These are phyloP conservation scores for Leavenworthia alabamica DNA, from an alignment of 345 rosid species.

Conservation along the genomic window DNA sequence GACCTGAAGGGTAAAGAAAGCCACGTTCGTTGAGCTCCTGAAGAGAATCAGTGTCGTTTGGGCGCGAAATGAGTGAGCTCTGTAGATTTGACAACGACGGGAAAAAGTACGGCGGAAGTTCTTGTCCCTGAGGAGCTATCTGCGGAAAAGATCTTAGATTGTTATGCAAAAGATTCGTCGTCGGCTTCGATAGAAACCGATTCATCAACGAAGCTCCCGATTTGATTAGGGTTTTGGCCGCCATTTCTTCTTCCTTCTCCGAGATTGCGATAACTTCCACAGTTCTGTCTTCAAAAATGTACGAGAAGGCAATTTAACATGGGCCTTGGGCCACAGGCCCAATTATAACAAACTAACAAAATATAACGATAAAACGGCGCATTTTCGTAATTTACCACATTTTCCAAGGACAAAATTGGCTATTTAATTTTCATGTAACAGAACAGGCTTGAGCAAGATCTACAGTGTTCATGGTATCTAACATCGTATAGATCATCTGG, in stretches of 20 bases:
- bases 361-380: not conserved
- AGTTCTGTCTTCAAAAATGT: not conserved
- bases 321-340: slow-evolving; percentile 26
- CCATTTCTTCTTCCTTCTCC: slow-evolving; percentile 37
- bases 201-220: slow-evolving; percentile 60
- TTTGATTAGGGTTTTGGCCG: slow-evolving; percentile 60
- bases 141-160: slow-evolving; percentile 28
- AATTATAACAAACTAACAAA: not conserved
- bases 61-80: slow-evolving; percentile 32
- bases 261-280: slow-evolving; percentile 1
- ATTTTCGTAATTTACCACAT: not conserved
- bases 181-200: slow-evolving; percentile 41
- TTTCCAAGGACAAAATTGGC: not conserved
- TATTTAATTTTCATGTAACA: not conserved
- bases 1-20: slow-evolving; percentile 67
- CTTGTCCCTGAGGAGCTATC: slow-evolving; percentile 27
- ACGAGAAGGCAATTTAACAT: not conserved
- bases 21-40: slow-evolving; percentile 37
- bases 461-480: slow-evolving; percentile 27
- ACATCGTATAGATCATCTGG: slow-evolving; percentile 20
- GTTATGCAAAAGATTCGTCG: slow-evolving; percentile 28
- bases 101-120: slow-evolving; percentile 43
- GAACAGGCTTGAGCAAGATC: slow-evolving; percentile 9
- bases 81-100: slow-evolving; percentile 55
- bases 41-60: slow-evolving; percentile 33